A percentile compares a stretch with the other conserved stretches of the same genome.
phyloP scores from a whole-genome alignment of 225 moss, liverwort and hornwort genomes.

The Sphagnum contortum region DNA sequence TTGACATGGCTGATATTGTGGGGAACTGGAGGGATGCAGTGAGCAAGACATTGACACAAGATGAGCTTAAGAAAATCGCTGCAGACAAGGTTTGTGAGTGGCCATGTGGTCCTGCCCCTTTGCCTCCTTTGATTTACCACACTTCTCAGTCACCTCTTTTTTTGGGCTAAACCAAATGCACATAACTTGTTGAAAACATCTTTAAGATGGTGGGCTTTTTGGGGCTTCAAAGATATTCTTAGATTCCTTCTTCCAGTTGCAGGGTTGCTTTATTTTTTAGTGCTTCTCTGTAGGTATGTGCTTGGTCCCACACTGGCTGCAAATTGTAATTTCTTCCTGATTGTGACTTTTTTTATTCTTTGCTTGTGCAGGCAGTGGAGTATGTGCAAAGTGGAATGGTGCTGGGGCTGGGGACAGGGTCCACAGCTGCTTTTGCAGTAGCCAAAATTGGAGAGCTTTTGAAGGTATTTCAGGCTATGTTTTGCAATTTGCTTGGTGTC shows the following conservation, averaged over 20 bases:
- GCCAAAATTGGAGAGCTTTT: slow-evolving; percentile 84
- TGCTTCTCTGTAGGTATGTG: not conserved
- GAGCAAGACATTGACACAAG: slow-evolving; percentile 64
- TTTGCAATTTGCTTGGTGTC: too few relatives aligned
- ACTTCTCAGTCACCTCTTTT: not conserved
- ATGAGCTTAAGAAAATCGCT: slow-evolving; percentile 88
- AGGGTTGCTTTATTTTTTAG: not conserved
- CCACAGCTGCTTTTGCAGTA: slow-evolving; percentile 92
- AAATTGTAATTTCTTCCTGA: too few relatives aligned
- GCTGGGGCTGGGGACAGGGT: slow-evolving; percentile 89
- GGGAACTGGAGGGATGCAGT: slow-evolving; percentile 23
- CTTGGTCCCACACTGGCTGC: not conserved
- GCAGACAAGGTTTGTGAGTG: slow-evolving; percentile 63
- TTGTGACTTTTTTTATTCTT: not conserved
- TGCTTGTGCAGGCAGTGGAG: slow-evolving; percentile 64
- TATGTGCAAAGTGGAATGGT: slow-evolving; percentile 97
- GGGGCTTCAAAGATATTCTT: not conserved
- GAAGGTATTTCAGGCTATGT: slow-evolving; percentile 40
- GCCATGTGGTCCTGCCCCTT: too few relatives aligned
- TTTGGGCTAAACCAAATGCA: not conserved
- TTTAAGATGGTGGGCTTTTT: not conserved
- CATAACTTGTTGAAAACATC: too few relatives aligned
- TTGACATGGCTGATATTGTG: too few relatives aligned
- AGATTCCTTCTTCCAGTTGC: too few relatives aligned
- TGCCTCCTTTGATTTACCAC: too few relatives aligned